phyloP scores from a whole-genome alignment of 441 rosid genomes.

The Corymbia calophylla region DNA sequence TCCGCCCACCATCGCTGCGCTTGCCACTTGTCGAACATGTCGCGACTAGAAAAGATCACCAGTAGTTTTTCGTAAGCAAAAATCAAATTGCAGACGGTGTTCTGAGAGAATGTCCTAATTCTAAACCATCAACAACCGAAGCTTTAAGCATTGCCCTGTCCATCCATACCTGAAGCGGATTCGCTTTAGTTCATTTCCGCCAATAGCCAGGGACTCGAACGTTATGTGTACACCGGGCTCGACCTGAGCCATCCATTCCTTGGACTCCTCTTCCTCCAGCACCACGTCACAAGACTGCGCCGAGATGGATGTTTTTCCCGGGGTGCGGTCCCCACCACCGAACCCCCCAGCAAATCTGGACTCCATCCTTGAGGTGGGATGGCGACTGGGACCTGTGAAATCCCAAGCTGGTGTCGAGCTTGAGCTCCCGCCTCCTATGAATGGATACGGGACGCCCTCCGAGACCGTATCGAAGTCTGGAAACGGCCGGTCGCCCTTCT shows the following conservation, averaged over 20 bases:
- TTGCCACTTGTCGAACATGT: conserved; percentile 97
- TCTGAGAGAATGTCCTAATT: neutral
- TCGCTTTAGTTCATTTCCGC: conserved; percentile 93
- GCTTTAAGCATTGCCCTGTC: neutral
- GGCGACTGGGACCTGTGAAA: conserved; percentile 45
- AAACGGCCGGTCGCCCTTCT: conserved; percentile 47
- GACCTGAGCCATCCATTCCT: conserved; percentile 99
- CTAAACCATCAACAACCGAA: neutral
- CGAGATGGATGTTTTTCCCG: conserved; percentile 37
- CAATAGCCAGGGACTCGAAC: conserved; percentile 81
- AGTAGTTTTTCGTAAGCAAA: neutral
- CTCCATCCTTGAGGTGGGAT: conserved; percentile 32
- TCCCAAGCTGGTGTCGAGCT: conserved; percentile 99
- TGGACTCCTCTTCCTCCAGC: conserved; percentile 71
- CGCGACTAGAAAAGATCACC: conserved; percentile 52
- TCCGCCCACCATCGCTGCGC: conserved; percentile 99
- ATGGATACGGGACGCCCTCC: conserved; percentile 77
- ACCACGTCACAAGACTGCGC: conserved; percentile 67
- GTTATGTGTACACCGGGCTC: conserved; percentile 99
- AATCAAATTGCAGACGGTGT: neutral
- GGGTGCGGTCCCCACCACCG: conserved; percentile 35
- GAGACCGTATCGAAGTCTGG: conserved; percentile 76
- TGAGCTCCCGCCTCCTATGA: conserved; percentile 67
- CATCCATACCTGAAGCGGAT: conserved; percentile 81
- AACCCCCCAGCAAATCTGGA: conserved; percentile 35